Conservation (phyloP, 2,329 filamentous ascomycete species). For the Cryphonectria carpinicola region DNA sequence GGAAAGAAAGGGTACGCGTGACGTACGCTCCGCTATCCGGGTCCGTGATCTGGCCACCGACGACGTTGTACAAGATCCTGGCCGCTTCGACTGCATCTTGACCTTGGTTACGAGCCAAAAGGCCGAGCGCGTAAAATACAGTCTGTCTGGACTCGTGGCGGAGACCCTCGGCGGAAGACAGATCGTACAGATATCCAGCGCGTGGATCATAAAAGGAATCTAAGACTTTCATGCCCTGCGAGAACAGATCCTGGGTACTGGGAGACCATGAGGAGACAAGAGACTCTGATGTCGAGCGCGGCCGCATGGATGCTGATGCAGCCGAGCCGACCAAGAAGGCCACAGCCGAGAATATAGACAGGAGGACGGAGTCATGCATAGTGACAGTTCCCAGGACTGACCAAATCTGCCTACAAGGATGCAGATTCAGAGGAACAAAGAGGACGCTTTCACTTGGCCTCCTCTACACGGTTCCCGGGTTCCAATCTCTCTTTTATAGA, state of each 20-base stretch:
- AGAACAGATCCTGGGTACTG: slow-evolving; percentile 38
- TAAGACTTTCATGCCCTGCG: slow-evolving; percentile 58
- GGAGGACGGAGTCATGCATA: neutral
- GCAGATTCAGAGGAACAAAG: neutral
- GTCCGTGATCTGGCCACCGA: slow-evolving; percentile 55
- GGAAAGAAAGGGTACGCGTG: neutral
- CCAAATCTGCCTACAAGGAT: neutral
- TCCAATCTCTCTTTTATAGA: neutral
- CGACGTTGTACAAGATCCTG: slow-evolving; percentile 57
- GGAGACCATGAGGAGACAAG: slow-evolving; percentile 1
- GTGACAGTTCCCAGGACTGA: neutral
- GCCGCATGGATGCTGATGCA: neutral
- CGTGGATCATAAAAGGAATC: slow-evolving; percentile 57
- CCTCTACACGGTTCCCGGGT: neutral
- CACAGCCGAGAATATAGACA: neutral
- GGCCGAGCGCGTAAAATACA: slow-evolving; percentile 61
- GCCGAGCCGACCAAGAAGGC: slow-evolving; percentile 2
- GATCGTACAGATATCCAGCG: slow-evolving; percentile 56
- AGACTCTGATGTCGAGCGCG: neutral
- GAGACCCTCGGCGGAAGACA: slow-evolving; percentile 47
- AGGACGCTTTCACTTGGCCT: neutral
- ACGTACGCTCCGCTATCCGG: slow-evolving; percentile 28
- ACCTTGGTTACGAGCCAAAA: slow-evolving; percentile 58
- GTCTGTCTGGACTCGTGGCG: slow-evolving; percentile 62
- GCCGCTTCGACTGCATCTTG: slow-evolving; percentile 54